Conservation (phyloP, 140 eudicot species). For the Ambrosia hybrid region DNA sequence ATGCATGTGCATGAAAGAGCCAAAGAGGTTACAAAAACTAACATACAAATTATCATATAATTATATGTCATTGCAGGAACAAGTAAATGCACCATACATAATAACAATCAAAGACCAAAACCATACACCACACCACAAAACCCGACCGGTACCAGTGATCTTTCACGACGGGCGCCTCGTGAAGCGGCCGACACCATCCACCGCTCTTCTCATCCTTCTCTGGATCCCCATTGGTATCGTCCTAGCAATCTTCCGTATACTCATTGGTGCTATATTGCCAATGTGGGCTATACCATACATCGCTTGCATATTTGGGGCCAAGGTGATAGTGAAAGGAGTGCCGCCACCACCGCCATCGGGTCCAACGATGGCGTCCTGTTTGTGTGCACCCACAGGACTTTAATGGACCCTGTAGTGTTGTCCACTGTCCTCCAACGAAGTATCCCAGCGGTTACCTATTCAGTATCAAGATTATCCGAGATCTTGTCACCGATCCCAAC, state of each 20-base stretch:
- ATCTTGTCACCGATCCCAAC: conserved; percentile 94
- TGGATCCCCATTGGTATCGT: conserved; percentile 83
- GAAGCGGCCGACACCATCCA: conserved; percentile 71
- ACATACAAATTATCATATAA: conserved; percentile 12
- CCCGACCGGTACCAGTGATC: conserved; percentile 80
- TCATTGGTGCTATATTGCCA: conserved; percentile 51
- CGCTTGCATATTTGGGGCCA: conserved; percentile 54
- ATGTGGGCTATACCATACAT: conserved; percentile 61
- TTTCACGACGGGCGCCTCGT: conserved; percentile 95
- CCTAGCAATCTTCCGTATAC: conserved; percentile 64
- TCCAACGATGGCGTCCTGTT: conserved; percentile 74
- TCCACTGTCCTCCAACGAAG: conserved; percentile 74
- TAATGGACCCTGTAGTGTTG: conserved; percentile 90
- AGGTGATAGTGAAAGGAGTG: conserved; percentile 66
- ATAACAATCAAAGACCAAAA: conserved; percentile 23
- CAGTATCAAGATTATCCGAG: conserved; percentile 79
- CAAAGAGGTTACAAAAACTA: not conserved
- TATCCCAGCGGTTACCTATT: conserved; percentile 96
- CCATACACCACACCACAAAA: conserved; percentile 31
- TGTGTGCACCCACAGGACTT: conserved; percentile 88
- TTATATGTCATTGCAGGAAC: conserved; percentile 50
- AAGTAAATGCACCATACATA: conserved; percentile 52
- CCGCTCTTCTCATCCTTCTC: conserved; percentile 67
- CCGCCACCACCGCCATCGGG: conserved; percentile 76
- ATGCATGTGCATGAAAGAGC: not conserved